Evolutionary conservation across 2,329 filamentous ascomycete genomes (phyloP), one percentile per base, ranked within the genome.

Genomic region (Triangularia setosa): DNA sequence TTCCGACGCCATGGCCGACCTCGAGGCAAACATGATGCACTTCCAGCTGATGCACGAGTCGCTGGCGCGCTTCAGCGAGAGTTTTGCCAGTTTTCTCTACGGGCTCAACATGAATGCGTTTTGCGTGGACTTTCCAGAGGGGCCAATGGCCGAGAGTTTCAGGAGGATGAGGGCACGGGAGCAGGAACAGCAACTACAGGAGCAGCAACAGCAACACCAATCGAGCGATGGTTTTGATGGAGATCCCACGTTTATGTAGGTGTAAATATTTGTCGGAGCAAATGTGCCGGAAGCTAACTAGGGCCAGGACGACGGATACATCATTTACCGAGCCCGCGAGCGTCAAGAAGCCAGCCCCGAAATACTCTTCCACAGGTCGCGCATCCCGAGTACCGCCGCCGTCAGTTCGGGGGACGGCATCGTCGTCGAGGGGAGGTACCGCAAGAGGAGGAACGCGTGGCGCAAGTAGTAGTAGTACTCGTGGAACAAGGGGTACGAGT

Each of bases 31-130:
- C 76, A 93, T 98, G 81, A 92, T 96, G 89, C 93, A 97, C 75
- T 88, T 99, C 70, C 94, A 98, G 77, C 81, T 97, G 68, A 96
- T 99, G 89, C 93, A 99, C 74, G 94, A 98, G 80, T 96, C 92
- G 73, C 79, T 99, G 70, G 87, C 92, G 24, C 87, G 95, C 25
- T 99, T 99, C 78, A 94, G 90, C 77, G 95, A 99, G 82, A 96
- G 91, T 73, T 99, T 99, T 77, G 93, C 93, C 1, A 92, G 90
- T 71, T 98, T 99, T 73, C 79, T 99, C 55, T 99, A 98, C 72
- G 95, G 95, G 1, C 77, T 99, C 75, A 98, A 98, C 74, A 97
- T 99, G 93, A 98, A 97, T 77, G 95, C 95, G 1, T 99, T 98
- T 75, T 98, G 94, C 76, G 93, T 98, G 30, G 95, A 99, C 76